phyloP scores from a whole-genome alignment of 129 eudicot genomes.

The Heracleum sosnowskyi region DNA sequence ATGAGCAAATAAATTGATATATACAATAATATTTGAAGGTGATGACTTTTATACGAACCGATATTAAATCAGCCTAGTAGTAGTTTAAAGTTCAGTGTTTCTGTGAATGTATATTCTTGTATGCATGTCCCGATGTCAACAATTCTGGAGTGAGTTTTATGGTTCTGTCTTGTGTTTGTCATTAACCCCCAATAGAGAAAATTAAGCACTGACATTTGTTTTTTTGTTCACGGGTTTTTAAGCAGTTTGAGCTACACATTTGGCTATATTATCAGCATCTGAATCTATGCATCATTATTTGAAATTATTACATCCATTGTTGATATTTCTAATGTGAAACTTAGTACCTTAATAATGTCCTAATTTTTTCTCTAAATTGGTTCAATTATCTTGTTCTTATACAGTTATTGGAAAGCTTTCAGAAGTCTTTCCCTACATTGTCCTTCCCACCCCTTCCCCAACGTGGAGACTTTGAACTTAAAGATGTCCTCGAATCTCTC shows the following conservation, averaged over 20 bases:
- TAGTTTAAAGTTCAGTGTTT: background rate
- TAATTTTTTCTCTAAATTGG: background rate
- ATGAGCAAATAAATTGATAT: background rate
- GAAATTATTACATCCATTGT: background rate
- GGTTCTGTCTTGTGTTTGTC: background rate
- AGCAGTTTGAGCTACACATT: background rate
- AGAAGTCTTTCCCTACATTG: constrained; percentile 56
- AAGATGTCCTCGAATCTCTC: constrained; percentile 66
- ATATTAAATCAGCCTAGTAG: background rate
- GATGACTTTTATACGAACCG: background rate
- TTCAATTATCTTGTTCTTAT: constrained; percentile 1
- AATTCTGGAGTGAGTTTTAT: background rate
- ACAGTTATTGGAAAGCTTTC: constrained; percentile 81
- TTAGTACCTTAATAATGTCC: background rate
- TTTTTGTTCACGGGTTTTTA: background rate
- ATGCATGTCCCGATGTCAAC: background rate
- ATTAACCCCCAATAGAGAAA: background rate
- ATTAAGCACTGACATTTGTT: background rate
- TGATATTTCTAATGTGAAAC: background rate
- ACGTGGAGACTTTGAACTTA: constrained; percentile 83
- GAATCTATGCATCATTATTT: background rate
- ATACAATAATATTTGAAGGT: background rate
- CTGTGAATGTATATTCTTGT: background rate
- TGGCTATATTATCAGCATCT: background rate
- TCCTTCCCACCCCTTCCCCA: constrained; percentile 86